A percentile compares a stretch with the other conserved stretches of the same genome.
phyloP scores from a whole-genome alignment of 345 rosid genomes.

The Hibiscus syriacus region DNA sequence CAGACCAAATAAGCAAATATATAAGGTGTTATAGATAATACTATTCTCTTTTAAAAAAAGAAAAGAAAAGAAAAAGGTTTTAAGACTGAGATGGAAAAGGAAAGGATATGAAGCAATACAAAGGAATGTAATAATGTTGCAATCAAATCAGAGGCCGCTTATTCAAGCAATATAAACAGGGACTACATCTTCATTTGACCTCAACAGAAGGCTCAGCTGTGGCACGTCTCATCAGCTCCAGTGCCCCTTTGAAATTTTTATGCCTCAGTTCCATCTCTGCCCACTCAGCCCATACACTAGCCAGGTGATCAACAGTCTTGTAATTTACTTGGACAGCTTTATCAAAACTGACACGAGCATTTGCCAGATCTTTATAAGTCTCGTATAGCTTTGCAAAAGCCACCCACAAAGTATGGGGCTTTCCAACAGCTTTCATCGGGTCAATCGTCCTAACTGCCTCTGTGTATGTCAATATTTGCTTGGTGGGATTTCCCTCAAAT shows the following conservation, averaged over 20 bases:
- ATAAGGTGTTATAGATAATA: not conserved
- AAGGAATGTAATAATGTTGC: not conserved
- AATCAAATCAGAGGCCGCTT: not conserved
- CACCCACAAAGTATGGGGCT: conserved; percentile 94
- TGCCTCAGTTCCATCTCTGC: conserved; percentile 95
- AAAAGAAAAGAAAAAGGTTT: not conserved
- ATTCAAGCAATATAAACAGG: not conserved
- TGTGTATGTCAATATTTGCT: conserved; percentile 85
- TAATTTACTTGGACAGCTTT: conserved; percentile 97
- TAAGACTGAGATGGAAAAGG: not conserved
- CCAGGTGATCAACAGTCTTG: conserved; percentile 83
- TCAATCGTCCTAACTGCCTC: conserved; percentile 96
- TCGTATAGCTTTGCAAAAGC: conserved; percentile 91
- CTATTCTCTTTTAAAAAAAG: not conserved
- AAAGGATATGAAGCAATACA: not conserved
- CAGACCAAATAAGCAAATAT: not conserved
- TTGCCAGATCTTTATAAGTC: conserved; percentile 65
- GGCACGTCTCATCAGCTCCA: conserved; percentile 88
- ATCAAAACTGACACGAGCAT: conserved; percentile 88
- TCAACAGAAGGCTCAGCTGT: conserved; percentile 96
- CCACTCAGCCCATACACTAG: conserved; percentile 97
- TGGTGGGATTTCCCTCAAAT: conserved; percentile 80
- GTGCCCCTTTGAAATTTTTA: conserved; percentile 75
- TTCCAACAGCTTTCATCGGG: conserved; percentile 96
- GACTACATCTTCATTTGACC: conserved; percentile 78